Percentiles rank a stretch among this genome's conserved stretches.
phyloP scores from a whole-genome alignment of 2,329 filamentous ascomycete species.

The Fusarium sp. region DNA sequence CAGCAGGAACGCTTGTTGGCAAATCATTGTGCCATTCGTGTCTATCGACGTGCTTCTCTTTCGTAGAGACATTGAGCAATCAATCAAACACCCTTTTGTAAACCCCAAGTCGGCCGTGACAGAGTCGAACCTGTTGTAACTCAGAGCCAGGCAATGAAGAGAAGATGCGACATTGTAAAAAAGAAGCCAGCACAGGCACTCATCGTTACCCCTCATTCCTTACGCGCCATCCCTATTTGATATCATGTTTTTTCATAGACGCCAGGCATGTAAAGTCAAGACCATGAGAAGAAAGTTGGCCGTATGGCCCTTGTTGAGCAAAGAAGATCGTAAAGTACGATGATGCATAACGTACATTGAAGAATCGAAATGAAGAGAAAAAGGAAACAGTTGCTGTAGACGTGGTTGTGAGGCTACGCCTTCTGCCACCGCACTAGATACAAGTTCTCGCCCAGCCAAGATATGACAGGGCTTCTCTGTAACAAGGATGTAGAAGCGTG shows the following conservation, averaged over 20 bases:
- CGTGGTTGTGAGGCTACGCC: constrained; percentile 26
- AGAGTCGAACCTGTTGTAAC: neutral
- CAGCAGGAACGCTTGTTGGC: neutral
- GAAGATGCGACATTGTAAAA: constrained; percentile 36
- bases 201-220: constrained; percentile 29
- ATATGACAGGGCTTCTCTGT: constrained; percentile 14
- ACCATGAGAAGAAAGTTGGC: constrained; percentile 37
- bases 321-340: constrained; percentile 51
- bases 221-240: constrained; percentile 41
- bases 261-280: constrained; percentile 39
- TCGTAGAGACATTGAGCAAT: constrained; percentile 18
- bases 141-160: constrained; percentile 35
- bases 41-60: constrained; percentile 38
- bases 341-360: constrained; percentile 52
- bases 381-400: constrained; percentile 34
- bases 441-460: constrained; percentile 30
- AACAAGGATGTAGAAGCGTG: constrained; percentile 18
- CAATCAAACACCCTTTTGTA: constrained; percentile 36
- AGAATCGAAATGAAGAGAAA: constrained; percentile 48
- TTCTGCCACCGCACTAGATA: constrained; percentile 26
- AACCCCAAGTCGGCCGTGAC: constrained; percentile 36
- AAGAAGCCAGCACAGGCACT: constrained; percentile 29
- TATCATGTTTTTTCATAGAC: constrained; percentile 44
- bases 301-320: constrained; percentile 40
- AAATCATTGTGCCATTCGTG: constrained; percentile 34